Base-by-base conservation (phyloP, 352 stramenopile genomes). In the Phytophthora vignae region DNA sequence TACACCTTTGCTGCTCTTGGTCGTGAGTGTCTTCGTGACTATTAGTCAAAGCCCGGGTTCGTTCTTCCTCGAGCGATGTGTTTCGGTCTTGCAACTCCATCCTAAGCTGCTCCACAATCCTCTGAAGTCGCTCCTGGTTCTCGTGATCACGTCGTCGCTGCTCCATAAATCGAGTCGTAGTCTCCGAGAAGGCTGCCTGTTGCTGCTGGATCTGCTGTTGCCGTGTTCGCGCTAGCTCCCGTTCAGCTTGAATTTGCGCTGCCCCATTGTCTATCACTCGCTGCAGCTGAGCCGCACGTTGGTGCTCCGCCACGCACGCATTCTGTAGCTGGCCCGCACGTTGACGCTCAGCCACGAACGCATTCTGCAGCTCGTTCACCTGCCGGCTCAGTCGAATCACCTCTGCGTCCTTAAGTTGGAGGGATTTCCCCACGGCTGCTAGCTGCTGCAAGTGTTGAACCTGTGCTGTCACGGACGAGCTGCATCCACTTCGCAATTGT, bases 251-350 rank as follows among this genome's bases (percentile, higher is more conserved):
- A 3, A 38, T 54, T 25, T 48, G 49, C 19, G n/a, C 60, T 46
- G 21, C 11, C 36, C 46, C 4, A 10, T 33, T 59, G 36, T 38
- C 38, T 33, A 44, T 14, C n/a, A 31, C 25, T 7, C 29, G 60
- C 38, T 67, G 49, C 15, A 25, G 22, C 22, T 25, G 22, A 25
- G 22, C 22, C 22, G 22, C 22, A 25, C 22, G 22, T 2, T 25
- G 22, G 22, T 25, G 22, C 22, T 25, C 22, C 22, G 22, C 22
- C 22, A 25, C 22, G 22, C 22, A 25, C 22, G 22, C 22, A 25
- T 25, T 25, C 22, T 25, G 22, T 25, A 67, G 29, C 21, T 49
- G 49, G n/a, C 53, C 59, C 27, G 59, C 59, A 14, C 59, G 59
- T 38, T 53, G 29, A 22, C 25, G 29, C 22, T 55, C 14, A 33